Conservation (phyloP, 495 filamentous ascomycete genomes). For the Cercophora sp. region DNA sequence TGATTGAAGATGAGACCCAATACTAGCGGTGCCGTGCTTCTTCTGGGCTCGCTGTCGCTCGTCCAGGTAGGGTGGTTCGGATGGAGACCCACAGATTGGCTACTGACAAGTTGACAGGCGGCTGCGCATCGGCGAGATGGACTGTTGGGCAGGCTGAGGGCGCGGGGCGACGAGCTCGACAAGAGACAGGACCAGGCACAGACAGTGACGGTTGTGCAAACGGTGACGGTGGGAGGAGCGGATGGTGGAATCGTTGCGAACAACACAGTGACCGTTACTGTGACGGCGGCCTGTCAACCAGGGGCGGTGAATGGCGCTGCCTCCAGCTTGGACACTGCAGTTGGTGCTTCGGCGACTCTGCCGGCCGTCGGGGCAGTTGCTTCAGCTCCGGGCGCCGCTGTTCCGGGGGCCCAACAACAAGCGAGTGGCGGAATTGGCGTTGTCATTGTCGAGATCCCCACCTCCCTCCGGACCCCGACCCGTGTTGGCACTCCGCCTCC, state of each 20-base stretch:
- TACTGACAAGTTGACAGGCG: no score
- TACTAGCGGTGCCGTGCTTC: conserved; percentile 27
- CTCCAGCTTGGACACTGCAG: background rate
- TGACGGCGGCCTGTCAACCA: conserved; percentile 32
- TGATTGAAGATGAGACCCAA: conserved; percentile 38
- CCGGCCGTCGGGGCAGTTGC: conserved; percentile 5
- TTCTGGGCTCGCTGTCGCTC: conserved; percentile 35
- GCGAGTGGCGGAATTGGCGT: conserved; percentile 29
- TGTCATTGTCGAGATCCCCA: conserved; percentile 22
- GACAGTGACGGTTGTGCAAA: conserved; percentile 35
- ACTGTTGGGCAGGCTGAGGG: conserved; percentile 24
- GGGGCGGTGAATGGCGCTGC: conserved; percentile 15
- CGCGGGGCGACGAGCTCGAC: conserved; percentile 18
- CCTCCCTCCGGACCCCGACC: conserved; percentile 18
- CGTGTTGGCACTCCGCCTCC: conserved; percentile 13
- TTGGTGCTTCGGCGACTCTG: background rate
- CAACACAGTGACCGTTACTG: conserved; percentile 31
- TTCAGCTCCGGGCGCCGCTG: conserved; percentile 5
- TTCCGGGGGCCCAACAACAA: background rate
- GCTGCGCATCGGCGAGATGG: conserved; percentile 29
- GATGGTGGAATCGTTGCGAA: conserved; percentile 19
- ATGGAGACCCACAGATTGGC: no score
- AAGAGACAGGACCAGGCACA: conserved; percentile 18
- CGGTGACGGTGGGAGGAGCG: conserved; percentile 28
- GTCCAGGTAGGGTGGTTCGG: conserved; percentile 43